phyloP scores from a whole-genome alignment of 2,329 filamentous ascomycete species.

The Aspergillus candidus region DNA sequence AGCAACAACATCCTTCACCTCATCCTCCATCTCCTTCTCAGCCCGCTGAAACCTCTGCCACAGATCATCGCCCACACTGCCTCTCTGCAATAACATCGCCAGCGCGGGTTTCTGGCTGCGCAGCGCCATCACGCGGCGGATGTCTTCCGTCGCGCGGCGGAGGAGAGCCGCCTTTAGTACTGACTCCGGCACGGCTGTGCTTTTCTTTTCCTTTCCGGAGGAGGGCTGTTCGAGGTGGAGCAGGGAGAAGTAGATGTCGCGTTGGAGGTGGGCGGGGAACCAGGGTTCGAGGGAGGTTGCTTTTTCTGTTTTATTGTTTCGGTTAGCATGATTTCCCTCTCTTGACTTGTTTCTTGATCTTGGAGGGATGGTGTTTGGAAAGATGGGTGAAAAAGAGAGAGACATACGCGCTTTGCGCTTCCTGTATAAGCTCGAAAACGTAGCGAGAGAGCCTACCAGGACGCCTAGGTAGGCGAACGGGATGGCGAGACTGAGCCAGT shows the following conservation, averaged over 20 bases:
- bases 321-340: no score
- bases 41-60: conserved; percentile 88
- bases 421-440: conserved; percentile 88
- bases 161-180: conserved; percentile 83
- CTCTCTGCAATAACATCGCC: conserved; percentile 73
- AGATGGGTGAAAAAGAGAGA: no score
- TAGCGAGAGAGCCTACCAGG: conserved; percentile 78
- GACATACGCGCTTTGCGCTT: conserved; percentile 77
- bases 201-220: conserved; percentile 57
- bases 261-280: conserved; percentile 85
- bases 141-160: conserved; percentile 85
- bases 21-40: conserved; percentile 96
- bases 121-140: conserved; percentile 83
- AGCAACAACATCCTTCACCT: conserved; percentile 85
- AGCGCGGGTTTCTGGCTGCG: conserved; percentile 83
- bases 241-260: conserved; percentile 90
- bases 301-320: conserved; percentile 48
- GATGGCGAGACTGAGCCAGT: conserved; percentile 80
- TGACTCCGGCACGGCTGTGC: conserved; percentile 68
- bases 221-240: conserved; percentile 65
- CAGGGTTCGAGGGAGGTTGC: conserved; percentile 84
- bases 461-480: conserved; percentile 86
- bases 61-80: conserved; percentile 90
- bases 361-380: no score
- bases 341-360: no score